Percentiles rank a stretch among this genome's conserved stretches.
Evolutionary conservation across 1,284 basidiomycete species (phyloP).

Genomic region (Lentinus polychrous): DNA sequence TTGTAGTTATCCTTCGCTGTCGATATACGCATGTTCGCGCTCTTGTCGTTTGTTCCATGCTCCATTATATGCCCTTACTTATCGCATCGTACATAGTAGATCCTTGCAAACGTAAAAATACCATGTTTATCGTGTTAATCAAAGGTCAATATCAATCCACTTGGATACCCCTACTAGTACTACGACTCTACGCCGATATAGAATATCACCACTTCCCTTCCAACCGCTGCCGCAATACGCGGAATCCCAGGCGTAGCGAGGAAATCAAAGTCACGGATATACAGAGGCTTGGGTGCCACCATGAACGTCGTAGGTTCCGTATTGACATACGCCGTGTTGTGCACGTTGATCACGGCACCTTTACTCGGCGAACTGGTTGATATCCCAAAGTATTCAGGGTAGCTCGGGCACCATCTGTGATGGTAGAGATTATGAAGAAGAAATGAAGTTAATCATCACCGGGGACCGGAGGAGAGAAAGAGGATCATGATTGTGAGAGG

Average conservation of each 20-base stretch:
- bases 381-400: conserved; percentile 68
- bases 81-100: too few species aligned
- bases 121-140: too few species aligned
- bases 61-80: too few species aligned
- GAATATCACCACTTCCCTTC: conserved; percentile 39
- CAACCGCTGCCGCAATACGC: conserved; percentile 59
- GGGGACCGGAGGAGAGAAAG: background rate
- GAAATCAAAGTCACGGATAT: conserved; percentile 72
- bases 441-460: background rate
- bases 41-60: too few species aligned
- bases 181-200: conserved; percentile 29
- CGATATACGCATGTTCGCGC: background rate
- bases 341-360: conserved; percentile 63
- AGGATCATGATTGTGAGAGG: conserved; percentile 3
- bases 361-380: conserved; percentile 48
- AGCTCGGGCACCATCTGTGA: conserved; percentile 67
- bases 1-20: background rate
- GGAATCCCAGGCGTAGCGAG: conserved; percentile 49
- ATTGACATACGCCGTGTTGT: conserved; percentile 56
- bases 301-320: conserved; percentile 54
- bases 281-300: conserved; percentile 53
- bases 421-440: background rate
- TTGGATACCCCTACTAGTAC: background rate
- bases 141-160: background rate
- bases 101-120: too few species aligned